A percentile compares a stretch with the other conserved stretches of the same genome.
Conservation (phyloP, 768 basidiomycete genomes). For the Serendipita sp. region DNA sequence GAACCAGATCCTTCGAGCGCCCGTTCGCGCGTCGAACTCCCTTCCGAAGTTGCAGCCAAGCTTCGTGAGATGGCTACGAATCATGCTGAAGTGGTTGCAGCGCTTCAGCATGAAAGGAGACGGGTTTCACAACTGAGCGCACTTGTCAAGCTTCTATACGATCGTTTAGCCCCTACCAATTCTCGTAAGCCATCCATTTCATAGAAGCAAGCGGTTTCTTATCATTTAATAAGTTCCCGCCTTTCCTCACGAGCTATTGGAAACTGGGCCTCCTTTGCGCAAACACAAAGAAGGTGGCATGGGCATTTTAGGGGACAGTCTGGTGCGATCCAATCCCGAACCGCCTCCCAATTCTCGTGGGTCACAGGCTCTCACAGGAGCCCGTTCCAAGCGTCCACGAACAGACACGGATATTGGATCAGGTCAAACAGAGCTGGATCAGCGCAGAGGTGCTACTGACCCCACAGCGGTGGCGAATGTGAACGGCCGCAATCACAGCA, state of each 20-base stretch:
- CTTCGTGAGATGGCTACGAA: constrained; percentile 57
- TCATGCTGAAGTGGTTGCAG: constrained; percentile 35
- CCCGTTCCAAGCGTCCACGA: too few species aligned
- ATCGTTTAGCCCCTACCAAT: constrained; percentile 14
- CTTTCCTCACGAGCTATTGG: neutral
- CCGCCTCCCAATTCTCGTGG: too few species aligned
- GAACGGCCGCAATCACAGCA: too few species aligned
- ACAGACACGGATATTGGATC: too few species aligned
- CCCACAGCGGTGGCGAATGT: too few species aligned
- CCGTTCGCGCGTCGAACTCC: constrained; percentile 61
- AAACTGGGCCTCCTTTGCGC: neutral
- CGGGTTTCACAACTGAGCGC: constrained; percentile 45
- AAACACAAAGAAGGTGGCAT: neutral
- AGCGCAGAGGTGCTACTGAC: too few species aligned
- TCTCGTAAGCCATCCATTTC: neutral
- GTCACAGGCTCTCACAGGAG: too few species aligned
- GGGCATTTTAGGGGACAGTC: neutral
- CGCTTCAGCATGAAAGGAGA: constrained; percentile 35
- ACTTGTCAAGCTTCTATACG: constrained; percentile 46
- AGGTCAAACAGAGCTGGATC: too few species aligned
- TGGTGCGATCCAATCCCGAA: neutral
- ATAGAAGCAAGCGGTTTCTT: neutral
- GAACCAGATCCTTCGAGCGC: constrained; percentile 53
- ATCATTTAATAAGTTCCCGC: neutral
- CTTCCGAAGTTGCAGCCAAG: constrained; percentile 58